Base-by-base conservation (phyloP, 164 flowering plant genomes). In the Amborella trichopoda region DNA sequence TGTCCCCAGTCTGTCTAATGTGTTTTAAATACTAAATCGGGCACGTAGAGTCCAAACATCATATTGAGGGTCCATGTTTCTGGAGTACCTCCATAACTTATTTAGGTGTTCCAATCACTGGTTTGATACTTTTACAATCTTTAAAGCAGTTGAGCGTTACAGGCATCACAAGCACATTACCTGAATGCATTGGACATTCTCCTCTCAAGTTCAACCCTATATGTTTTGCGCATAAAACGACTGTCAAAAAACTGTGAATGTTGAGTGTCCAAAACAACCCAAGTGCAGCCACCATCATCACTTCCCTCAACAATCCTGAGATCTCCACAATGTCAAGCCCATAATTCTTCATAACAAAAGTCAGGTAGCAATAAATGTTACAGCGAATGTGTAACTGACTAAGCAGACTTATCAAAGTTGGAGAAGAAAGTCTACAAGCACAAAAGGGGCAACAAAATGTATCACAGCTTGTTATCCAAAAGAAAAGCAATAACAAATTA, bases 301-400 rank as follows among this genome's bases (percentile, higher is more conserved):
- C 94, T 91, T 66, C 99, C 95, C 55, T 91, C 96, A 5, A 91
- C 46, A 52, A 87, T 60, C 99, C 99, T 87, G n/a, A 17, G 44
- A 30, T 6, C 20, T 6, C n/a, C 6, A 45, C 3, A 26, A 4
- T 24, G 13, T 6, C 4, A 26, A 33, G 24, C 16, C 28, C 9
- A 28, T 20, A 6, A 8, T 30, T 37, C 14, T 18, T 18, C 14
- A 16, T 11, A 26, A 37, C 10, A 43, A 33, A 13, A 25, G 0
- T 22, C 18, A 21, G 10, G 3, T 12, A 47, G 14, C 18, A 8
- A 20, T 14, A 28, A 30, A 18, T 10, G 13, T 6, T 12, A 22
- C 6, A 6, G 24, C 17, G 27, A 25, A 16, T 11, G 22, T 17
- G 20, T 23, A n/a, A 34, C 4, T 26, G 22, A 26, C 16, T n/a